Conservation (phyloP, 331 rosid species). For the Acacia concinna region DNA sequence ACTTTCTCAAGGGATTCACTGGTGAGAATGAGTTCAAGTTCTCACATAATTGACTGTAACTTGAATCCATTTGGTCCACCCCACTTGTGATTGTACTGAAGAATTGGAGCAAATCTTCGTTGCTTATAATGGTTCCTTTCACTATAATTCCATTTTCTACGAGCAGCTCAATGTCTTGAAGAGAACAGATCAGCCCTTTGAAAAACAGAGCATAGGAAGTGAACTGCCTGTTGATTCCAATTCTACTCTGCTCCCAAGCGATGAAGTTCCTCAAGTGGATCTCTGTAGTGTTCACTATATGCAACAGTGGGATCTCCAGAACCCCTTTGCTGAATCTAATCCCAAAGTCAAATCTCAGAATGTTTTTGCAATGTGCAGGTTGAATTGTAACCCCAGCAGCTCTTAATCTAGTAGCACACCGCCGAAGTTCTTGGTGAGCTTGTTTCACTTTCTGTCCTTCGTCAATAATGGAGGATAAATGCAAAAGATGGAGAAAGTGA, state of each 20-base stretch:
- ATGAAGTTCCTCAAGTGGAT: slow-evolving; percentile 38
- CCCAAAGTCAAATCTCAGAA: slow-evolving; percentile 13
- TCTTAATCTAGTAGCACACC: slow-evolving; percentile 29
- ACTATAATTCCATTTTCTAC: slow-evolving; percentile 26
- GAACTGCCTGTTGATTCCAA: slow-evolving; percentile 33
- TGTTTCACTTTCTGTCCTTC: slow-evolving; percentile 33
- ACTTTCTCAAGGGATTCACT: slow-evolving; percentile 27
- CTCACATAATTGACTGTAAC: slow-evolving; percentile 32
- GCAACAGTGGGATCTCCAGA: slow-evolving; percentile 34
- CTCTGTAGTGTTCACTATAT: slow-evolving; percentile 29
- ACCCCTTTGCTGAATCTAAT: slow-evolving; percentile 31
- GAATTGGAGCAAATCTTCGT: slow-evolving; percentile 13
- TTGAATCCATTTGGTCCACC: slow-evolving; percentile 37
- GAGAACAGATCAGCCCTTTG: slow-evolving; percentile 35
- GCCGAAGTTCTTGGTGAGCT: slow-evolving; percentile 31
- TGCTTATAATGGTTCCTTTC: slow-evolving; percentile 19
- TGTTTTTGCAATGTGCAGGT: slow-evolving; percentile 4
- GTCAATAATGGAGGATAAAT: slow-evolving; percentile 31
- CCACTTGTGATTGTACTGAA: slow-evolving; percentile 29
- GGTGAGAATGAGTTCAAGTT: slow-evolving; percentile 25
- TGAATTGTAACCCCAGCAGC: slow-evolving; percentile 30
- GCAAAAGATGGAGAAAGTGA: slow-evolving; percentile 42
- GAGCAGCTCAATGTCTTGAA: slow-evolving; percentile 31
- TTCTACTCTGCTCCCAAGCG: slow-evolving; percentile 44
- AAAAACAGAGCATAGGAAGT: slow-evolving; percentile 43